A percentile compares a stretch with the other conserved stretches of the same genome.
Conservation (phyloP, 2,329 filamentous ascomycete species). For the Aspergillus fructus region DNA sequence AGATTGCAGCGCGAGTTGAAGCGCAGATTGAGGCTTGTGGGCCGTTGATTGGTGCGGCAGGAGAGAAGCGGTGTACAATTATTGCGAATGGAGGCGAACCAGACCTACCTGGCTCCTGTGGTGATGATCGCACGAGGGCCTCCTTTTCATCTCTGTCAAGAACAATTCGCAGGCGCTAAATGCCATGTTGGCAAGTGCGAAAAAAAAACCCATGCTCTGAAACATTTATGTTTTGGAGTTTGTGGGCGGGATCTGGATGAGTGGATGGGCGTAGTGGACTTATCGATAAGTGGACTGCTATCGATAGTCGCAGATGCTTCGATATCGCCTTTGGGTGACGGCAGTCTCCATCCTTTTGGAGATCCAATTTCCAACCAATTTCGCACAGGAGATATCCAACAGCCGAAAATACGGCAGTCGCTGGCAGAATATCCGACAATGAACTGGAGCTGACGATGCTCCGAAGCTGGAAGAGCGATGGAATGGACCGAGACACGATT, state of each 20-base stretch:
- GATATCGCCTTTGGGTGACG: too few species aligned
- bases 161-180: not conserved
- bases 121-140: not conserved
- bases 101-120: not conserved
- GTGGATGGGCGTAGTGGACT: not conserved
- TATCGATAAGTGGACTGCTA: not conserved
- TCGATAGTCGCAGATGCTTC: not conserved
- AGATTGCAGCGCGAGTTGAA: not conserved
- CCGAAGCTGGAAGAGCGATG: not conserved
- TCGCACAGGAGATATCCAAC: not conserved
- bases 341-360: slow-evolving; percentile 13
- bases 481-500: not conserved
- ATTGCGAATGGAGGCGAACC: not conserved
- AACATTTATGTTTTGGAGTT: not conserved
- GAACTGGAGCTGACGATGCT: not conserved
- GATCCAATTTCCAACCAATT: not conserved
- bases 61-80: slow-evolving; percentile 27
- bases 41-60: slow-evolving; percentile 21
- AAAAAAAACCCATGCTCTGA: not conserved
- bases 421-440: not conserved
- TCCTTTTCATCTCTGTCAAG: not conserved
- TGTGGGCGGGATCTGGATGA: not conserved
- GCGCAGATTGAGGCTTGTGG: slow-evolving; percentile 2
- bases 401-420: not conserved
- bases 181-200: not conserved